Percentiles rank a stretch among this genome's conserved stretches.
phyloP scores from a whole-genome alignment of 139 green algal species.

The Limnomonas spitsbergensis region DNA sequence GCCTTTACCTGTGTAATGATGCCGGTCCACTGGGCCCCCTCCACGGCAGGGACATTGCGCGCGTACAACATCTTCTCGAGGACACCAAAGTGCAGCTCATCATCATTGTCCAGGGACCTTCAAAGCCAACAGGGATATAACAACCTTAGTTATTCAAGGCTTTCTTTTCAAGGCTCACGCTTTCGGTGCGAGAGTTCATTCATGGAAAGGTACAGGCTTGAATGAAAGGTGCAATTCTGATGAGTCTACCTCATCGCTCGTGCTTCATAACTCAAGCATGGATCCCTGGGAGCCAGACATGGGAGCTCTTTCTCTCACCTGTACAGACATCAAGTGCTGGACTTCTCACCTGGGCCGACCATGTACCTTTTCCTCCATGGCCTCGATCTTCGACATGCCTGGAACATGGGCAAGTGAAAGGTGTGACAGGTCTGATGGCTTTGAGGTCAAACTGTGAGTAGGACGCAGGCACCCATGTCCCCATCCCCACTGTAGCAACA shows the following conservation, averaged over 20 bases:
- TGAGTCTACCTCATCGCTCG: no score
- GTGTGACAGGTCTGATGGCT: not conserved
- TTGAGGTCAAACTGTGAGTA: no score
- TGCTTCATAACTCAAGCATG: no score
- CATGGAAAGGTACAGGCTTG: no score
- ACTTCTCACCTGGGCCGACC: not conserved
- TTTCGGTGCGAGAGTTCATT: no score
- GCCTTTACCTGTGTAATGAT: constrained; percentile 15
- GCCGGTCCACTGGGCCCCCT: constrained; percentile 90
- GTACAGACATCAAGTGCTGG: no score
- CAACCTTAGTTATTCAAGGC: no score
- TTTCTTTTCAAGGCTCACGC: no score
- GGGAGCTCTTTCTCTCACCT: no score
- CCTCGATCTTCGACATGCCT: constrained; percentile 18
- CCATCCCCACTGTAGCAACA: no score
- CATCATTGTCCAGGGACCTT: constrained; percentile 33
- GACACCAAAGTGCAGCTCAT: constrained; percentile 88
- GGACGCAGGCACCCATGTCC: no score
- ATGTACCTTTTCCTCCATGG: constrained; percentile 10
- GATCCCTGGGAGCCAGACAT: not conserved
- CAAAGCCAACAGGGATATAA: not conserved
- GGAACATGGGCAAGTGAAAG: not conserved
- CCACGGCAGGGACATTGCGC: constrained; percentile 53
- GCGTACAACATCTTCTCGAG: constrained; percentile 70
- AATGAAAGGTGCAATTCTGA: no score